Base-by-base conservation (phyloP, 345 rosid genomes). In the Eucalyptus virginea region DNA sequence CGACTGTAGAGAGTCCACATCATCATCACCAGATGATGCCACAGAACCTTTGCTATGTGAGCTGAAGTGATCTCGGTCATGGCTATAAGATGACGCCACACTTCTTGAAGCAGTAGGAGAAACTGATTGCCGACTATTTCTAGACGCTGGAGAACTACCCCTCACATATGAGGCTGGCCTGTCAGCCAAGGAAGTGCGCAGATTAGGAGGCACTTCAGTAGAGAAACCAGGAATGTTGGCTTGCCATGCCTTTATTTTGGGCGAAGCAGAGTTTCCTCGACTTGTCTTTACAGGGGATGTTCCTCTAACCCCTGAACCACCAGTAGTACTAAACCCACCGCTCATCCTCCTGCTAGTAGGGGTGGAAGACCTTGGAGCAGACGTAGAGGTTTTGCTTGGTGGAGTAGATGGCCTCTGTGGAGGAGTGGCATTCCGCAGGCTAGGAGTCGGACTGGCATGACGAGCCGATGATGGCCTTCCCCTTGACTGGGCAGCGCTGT, bases 131-230 rank as follows among this genome's bases (percentile, higher is more conserved):
- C 91, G 94, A 28, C 98, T 95, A 93, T 95, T 97, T 93, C 96
- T 95, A 88, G 99, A 98, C 81, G 99, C 99, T 86, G 99, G 99
- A 21, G 99, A 97, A 90, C 98, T 96, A 52, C 99, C 99, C 94
- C 99, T 95, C 90, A 97, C 97, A 87, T 97, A 98, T 47, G 99
- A 93, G 86, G 97, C 95, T 1, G 99, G 99, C 88, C 98, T 96
- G 94, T 98, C 99, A 91, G 94, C 95, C 92, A 96, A 90, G 88
- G 99, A 98, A 90, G 99, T 98, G 87, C 98, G 95, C 77, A 98
- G 99, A 94, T 97, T 98, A n/a, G 99, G 99, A 3, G 99, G 99
- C 80, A 95, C 99, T 87, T 98, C 99, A 91, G 96, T 93, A 83
- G 99, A 96, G 93, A 98, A 97, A 88, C 99, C 99, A 77, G 99